These are phyloP conservation scores for Pterocarpus macrocarpus DNA, from an alignment of 306 rosid species.

Conservation along the genomic window DNA sequence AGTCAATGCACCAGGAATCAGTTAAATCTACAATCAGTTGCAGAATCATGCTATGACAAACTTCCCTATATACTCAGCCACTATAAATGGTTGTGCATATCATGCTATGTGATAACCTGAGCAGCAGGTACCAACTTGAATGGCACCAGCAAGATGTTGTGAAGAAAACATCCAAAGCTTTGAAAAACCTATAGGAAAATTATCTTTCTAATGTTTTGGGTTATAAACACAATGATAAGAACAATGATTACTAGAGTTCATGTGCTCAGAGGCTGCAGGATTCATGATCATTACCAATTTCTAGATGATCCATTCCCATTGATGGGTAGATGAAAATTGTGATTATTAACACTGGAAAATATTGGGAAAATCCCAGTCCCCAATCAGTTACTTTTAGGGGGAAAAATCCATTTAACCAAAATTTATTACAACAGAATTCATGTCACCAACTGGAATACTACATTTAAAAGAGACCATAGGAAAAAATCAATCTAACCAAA, in stretches of 20 bases:
- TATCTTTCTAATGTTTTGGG: slow-evolving; percentile 3
- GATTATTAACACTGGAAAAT: neutral
- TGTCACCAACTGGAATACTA: slow-evolving; percentile 29
- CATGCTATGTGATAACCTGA: slow-evolving; percentile 13
- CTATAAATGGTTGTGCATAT: slow-evolving; percentile 16
- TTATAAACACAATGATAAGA: slow-evolving; percentile 24
- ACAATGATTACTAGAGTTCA: neutral
- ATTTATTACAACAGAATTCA: slow-evolving; percentile 16
- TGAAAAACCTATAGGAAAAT: slow-evolving; percentile 10
- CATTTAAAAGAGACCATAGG: slow-evolving; percentile 35
- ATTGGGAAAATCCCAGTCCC: slow-evolving; percentile 12
- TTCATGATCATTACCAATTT: slow-evolving; percentile 22
- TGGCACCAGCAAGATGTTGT: slow-evolving; percentile 31
- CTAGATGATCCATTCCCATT: slow-evolving; percentile 13
- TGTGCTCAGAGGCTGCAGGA: slow-evolving; percentile 4
- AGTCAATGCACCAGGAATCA: slow-evolving; percentile 37
- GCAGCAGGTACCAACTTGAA: slow-evolving; percentile 42
- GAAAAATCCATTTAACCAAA: slow-evolving; percentile 21
- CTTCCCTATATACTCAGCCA: slow-evolving; percentile 19
- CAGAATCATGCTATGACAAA: slow-evolving; percentile 31
- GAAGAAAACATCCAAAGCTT: slow-evolving; percentile 32
- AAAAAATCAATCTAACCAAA: slow-evolving; percentile 26
- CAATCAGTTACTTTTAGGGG: slow-evolving; percentile 23
- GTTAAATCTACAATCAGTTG: slow-evolving; percentile 38
- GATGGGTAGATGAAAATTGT: slow-evolving; percentile 8